These are phyloP conservation scores for Sporisorium iseilematis-ciliati DNA, from an alignment of 1,284 basidiomycete genomes.

Conservation along the genomic window DNA sequence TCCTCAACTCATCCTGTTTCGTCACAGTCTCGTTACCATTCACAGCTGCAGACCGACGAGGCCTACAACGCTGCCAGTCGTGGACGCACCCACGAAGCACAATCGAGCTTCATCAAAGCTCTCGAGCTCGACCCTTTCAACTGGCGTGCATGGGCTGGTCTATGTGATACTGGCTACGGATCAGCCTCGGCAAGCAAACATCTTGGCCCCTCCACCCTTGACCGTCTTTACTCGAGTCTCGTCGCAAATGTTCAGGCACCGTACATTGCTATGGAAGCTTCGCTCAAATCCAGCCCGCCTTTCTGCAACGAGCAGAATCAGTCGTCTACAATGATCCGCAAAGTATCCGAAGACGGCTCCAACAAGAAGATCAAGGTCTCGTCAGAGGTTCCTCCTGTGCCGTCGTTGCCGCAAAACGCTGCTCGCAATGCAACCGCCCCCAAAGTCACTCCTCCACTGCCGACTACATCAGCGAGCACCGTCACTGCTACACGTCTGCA, in stretches of 20 bases:
- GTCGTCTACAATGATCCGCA: constrained; percentile 28
- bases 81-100: constrained; percentile 47
- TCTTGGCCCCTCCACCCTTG: constrained; percentile 17
- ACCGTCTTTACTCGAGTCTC: constrained; percentile 24
- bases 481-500: constrained; percentile 40
- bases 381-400: constrained; percentile 30
- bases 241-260: constrained; percentile 23
- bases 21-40: constrained; percentile 26
- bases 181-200: constrained; percentile 16
- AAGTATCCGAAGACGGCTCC: constrained; percentile 44
- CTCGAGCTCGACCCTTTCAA: constrained; percentile 55
- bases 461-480: constrained; percentile 40
- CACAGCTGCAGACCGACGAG: constrained; percentile 54
- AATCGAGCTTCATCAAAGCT: constrained; percentile 39
- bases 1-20: constrained; percentile 18
- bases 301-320: constrained; percentile 18
- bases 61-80: constrained; percentile 51
- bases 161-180: constrained; percentile 59
- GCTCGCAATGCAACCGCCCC: constrained; percentile 20
- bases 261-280: constrained; percentile 19
- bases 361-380: constrained; percentile 51
- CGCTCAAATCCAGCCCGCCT: constrained; percentile 16
- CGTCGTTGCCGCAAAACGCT: constrained; percentile 11
- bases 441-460: constrained; percentile 30
- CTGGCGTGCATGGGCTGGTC: constrained; percentile 62